phyloP scores from a whole-genome alignment of 352 stramenopile species.

The Globisporangium spinosum region DNA sequence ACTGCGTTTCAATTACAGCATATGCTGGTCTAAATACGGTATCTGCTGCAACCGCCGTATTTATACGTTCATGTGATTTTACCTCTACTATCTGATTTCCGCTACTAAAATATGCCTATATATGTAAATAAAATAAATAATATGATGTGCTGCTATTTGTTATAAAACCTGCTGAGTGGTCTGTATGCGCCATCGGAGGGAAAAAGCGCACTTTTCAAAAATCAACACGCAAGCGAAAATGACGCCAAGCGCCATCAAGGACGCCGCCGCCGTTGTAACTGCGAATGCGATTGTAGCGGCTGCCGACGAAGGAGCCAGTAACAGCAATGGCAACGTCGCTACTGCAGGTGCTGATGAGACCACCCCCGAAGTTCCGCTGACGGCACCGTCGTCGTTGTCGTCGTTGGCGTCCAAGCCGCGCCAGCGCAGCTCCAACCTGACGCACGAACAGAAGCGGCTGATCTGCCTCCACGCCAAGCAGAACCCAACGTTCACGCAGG shows the following conservation, averaged over 20 bases:
- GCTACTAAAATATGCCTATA: no score
- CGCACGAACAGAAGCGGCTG: constrained; percentile 75
- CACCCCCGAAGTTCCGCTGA: background rate
- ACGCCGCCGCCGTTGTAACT: background rate
- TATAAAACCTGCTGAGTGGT: background rate
- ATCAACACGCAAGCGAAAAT: background rate
- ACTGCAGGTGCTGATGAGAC: background rate
- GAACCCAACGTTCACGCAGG: constrained; percentile 69
- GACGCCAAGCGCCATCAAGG: background rate
- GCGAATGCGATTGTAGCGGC: background rate
- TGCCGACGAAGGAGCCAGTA: background rate
- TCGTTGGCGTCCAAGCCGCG: constrained; percentile 26
- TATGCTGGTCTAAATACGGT: no score
- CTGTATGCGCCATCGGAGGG: background rate
- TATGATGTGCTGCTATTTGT: no score
- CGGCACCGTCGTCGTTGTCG: background rate
- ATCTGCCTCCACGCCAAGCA: constrained; percentile 74
- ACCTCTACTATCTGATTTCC: no score
- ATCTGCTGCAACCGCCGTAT: no score
- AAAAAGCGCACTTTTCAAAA: background rate
- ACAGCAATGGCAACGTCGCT: background rate
- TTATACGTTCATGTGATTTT: no score
- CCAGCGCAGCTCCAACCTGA: constrained; percentile 68
- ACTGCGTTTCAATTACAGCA: no score
- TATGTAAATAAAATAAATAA: no score